Evolutionary conservation across 2,329 filamentous ascomycete species (phyloP), one percentile per base, ranked within the genome.

Genomic region (Hymenoscyphus albidus): DNA sequence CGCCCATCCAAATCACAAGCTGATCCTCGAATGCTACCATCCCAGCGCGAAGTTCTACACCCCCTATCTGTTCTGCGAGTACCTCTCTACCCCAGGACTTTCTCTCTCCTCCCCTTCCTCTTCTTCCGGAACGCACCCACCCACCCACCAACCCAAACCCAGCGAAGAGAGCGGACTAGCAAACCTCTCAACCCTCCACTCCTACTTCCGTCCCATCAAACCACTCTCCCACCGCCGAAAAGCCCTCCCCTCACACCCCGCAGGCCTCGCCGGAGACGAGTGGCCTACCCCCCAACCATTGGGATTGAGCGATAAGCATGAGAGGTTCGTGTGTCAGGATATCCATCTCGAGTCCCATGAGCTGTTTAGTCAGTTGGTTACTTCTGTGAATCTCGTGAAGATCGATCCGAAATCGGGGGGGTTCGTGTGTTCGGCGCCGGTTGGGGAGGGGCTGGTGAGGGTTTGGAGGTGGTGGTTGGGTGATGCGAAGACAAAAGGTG

Each of bases 21-120:
- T 95, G 48, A 85, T 93, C 44, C 84, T 96, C 54, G 90, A 94
- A 78, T 92, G 89, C 75, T 93, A 90, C 73, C 90, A 90, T 68
- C 91, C 91, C 0, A 85, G 82, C 67, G 86, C 83, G 31, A 88
- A 88, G 75, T 80, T 89, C 59, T 87, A 83, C 5, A 88, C 89
- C 22, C 88, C 90, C 0, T 87, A 87, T 62, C 81, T 92, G 13
- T 83, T 84, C 73, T 93, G 91, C 76, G 80, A 85, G 56, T 89
- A 89, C 67, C 79, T 88, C 12, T 85, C 84, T 38, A 92, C 88
- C 1, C 80, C 87, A 68, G 65, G 63, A 10, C 22, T 64, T 9
- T 83, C n/a, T 91, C n/a, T 35, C 32, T 35, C 32, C 7, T 35
- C 7, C 32, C 5, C 32, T 35, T 35, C 7, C 32, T 22, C 22